phyloP scores from a whole-genome alignment of 495 filamentous ascomycete genomes.

The Penicillium chermesinum region DNA sequence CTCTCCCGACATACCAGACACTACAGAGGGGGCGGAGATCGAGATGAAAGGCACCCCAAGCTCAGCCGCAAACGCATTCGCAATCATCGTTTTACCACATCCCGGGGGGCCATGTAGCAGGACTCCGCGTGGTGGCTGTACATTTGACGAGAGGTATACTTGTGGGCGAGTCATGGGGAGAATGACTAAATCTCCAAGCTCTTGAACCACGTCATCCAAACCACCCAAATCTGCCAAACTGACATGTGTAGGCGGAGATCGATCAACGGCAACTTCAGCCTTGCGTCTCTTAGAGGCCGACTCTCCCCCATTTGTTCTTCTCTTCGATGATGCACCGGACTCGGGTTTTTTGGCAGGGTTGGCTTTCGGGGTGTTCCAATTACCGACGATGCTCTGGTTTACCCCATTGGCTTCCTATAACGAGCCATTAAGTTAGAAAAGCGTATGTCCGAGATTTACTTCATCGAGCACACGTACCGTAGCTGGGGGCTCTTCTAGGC shows the following conservation, averaged over 20 bases:
- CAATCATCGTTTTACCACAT: constrained; percentile 93
- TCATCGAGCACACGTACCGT: constrained; percentile 26
- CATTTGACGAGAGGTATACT: constrained; percentile 54
- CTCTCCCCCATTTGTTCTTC: constrained; percentile 61
- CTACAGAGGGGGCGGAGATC: constrained; percentile 81
- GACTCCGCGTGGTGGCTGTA: constrained; percentile 79
- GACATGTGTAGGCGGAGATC: constrained; percentile 68
- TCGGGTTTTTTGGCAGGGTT: constrained; percentile 30
- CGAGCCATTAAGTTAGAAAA: background rate
- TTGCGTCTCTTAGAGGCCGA: constrained; percentile 63
- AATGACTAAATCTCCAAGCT: constrained; percentile 75
- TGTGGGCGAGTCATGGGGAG: constrained; percentile 72
- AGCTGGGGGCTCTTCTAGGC: constrained; percentile 43
- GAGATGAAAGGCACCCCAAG: constrained; percentile 83
- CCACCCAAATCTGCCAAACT: constrained; percentile 81
- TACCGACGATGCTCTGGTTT: constrained; percentile 67
- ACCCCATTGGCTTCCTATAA: constrained; percentile 59
- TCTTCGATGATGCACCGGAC: constrained; percentile 32
- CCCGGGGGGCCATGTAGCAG: constrained; percentile 89
- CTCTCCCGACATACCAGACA: constrained; percentile 94
- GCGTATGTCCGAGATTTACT: too few species aligned
- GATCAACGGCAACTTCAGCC: constrained; percentile 50
- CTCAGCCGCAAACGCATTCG: constrained; percentile 82
- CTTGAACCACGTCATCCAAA: constrained; percentile 69
- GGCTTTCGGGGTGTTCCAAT: constrained; percentile 52